phyloP scores from a whole-genome alignment of 2,329 filamentous ascomycete genomes.

The Arthroderma uncinatum region DNA sequence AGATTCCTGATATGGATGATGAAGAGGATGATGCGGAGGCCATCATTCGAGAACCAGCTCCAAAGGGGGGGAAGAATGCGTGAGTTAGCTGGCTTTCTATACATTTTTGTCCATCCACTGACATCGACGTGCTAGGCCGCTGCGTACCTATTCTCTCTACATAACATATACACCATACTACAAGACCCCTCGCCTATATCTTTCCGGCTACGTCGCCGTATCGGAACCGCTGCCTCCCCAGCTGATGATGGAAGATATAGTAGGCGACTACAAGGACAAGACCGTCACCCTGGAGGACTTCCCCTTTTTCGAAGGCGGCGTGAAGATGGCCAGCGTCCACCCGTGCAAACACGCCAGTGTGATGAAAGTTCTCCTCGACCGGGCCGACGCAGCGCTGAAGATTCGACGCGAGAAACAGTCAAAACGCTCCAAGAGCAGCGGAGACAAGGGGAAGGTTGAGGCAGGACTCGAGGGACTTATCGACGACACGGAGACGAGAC shows the following conservation, averaged over 20 bases:
- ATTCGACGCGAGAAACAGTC: slow-evolving; percentile 68
- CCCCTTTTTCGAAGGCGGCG: slow-evolving; percentile 77
- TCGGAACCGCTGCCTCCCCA: slow-evolving; percentile 72
- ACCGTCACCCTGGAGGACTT: slow-evolving; percentile 97
- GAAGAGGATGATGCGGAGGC: slow-evolving; percentile 90
- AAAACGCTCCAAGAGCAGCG: slow-evolving; percentile 50
- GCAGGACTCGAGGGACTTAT: slow-evolving; percentile 75
- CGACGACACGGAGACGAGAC: slow-evolving; percentile 56
- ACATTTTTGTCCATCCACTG: slow-evolving; percentile 3
- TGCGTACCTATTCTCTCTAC: slow-evolving; percentile 94
- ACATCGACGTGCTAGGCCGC: slow-evolving; percentile 45
- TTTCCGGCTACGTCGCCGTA: slow-evolving; percentile 73
- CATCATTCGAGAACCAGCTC: slow-evolving; percentile 67
- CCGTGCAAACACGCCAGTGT: slow-evolving; percentile 95
- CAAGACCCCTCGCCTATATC: slow-evolving; percentile 85
- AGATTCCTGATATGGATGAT: slow-evolving; percentile 97
- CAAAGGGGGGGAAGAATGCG: slow-evolving; percentile 42
- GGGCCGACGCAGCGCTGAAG: slow-evolving; percentile 85
- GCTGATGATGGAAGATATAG: slow-evolving; percentile 92
- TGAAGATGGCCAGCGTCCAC: slow-evolving; percentile 95
- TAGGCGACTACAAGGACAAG: slow-evolving; percentile 95
- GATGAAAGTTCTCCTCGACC: slow-evolving; percentile 95
- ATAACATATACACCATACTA: slow-evolving; percentile 98
- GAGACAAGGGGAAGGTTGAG: slow-evolving; percentile 41
- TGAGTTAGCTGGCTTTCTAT: slow-evolving; percentile 29